These are phyloP conservation scores for Nicotiana tomentosiformis DNA, from an alignment of 257 asterid genomes.

Conservation along the genomic window DNA sequence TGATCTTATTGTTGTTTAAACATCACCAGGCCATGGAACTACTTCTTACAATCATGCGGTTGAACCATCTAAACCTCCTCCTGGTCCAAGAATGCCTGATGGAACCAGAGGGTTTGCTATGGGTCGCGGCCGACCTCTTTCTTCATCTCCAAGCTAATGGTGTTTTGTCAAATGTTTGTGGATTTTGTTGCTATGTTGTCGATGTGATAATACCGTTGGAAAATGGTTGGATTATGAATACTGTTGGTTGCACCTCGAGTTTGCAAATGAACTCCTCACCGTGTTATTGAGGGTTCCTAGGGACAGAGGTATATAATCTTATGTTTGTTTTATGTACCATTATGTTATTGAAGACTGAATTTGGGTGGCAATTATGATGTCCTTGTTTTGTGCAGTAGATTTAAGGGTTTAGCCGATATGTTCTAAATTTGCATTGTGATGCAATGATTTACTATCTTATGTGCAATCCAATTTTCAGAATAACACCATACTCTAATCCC, in stretches of 20 bases:
- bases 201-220: neutral
- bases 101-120: slow-evolving; percentile 85
- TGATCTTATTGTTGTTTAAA: neutral
- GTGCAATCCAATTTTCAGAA: neutral
- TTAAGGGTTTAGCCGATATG: neutral
- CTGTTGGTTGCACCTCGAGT: neutral
- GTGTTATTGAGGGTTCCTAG: neutral
- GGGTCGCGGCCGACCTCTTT: slow-evolving; percentile 85
- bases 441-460: neutral
- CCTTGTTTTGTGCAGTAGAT: neutral
- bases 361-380: neutral
- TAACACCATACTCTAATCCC: neutral
- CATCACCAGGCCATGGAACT: slow-evolving; percentile 51
- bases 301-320: neutral
- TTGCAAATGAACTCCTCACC: neutral
- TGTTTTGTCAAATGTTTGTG: neutral
- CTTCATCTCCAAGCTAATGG: slow-evolving; percentile 13
- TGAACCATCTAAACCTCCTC: slow-evolving; percentile 87
- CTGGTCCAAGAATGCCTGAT: slow-evolving; percentile 98
- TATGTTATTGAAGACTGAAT: neutral
- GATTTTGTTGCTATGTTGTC: neutral
- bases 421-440: neutral
- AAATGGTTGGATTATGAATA: neutral
- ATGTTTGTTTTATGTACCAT: neutral
- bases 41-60: slow-evolving; percentile 33